These are phyloP conservation scores for Sungouiella blattae DNA, from an alignment of 805 yeast species.

Conservation along the genomic window DNA sequence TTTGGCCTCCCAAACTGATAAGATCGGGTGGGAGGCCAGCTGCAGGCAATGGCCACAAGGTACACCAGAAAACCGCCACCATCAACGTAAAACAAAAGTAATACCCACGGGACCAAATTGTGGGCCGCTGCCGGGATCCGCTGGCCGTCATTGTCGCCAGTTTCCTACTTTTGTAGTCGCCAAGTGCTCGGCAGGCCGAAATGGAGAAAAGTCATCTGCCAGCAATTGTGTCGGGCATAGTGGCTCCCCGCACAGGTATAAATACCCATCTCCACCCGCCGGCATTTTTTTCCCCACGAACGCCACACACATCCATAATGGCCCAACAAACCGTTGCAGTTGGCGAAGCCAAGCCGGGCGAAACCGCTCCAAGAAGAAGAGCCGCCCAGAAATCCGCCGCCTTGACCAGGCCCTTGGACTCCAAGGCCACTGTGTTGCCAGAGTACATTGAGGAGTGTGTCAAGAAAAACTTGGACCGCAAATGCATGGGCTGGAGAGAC, in stretches of 20 bases:
- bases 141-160: too few species aligned
- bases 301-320: too few species aligned
- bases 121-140: too few species aligned
- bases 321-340: slow-evolving; percentile 49
- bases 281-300: background rate
- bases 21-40: too few species aligned
- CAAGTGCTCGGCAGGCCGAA: too few species aligned
- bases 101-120: too few species aligned
- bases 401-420: slow-evolving; percentile 58
- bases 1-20: too few species aligned
- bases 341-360: slow-evolving; percentile 70
- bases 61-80: too few species aligned
- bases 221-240: background rate
- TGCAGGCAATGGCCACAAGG: too few species aligned
- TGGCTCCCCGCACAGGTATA: background rate
- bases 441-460: slow-evolving; percentile 67
- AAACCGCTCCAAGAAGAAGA: slow-evolving; percentile 80
- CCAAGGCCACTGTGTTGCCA: slow-evolving; percentile 63
- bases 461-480: slow-evolving; percentile 48
- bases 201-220: too few species aligned
- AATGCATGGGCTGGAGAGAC: slow-evolving; percentile 77
- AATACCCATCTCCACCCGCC: slow-evolving; percentile 1
- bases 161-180: too few species aligned
- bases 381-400: slow-evolving; percentile 48
- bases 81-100: too few species aligned